phyloP scores from a whole-genome alignment of 768 basidiomycete species.

The Suillus lakei region DNA sequence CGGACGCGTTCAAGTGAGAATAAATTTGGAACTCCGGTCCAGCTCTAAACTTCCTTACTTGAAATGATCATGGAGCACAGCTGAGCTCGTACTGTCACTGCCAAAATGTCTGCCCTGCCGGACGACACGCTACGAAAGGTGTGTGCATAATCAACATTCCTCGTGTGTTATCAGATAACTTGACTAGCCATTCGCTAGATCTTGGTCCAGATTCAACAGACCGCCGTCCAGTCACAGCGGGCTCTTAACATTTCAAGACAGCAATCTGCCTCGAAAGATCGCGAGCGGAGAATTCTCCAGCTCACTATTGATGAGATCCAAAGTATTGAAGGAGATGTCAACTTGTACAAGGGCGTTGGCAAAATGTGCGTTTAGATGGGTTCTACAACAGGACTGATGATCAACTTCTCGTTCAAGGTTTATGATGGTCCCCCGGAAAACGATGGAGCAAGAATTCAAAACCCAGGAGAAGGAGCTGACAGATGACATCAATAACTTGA shows the following conservation, averaged over 20 bases:
- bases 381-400: conserved; percentile 2
- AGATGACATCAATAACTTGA: conserved; percentile 81
- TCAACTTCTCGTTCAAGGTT: conserved; percentile 61
- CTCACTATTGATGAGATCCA: conserved; percentile 86
- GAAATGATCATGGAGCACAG: not conserved
- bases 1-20: conserved; percentile 31
- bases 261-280: conserved; percentile 80
- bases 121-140: conserved; percentile 89
- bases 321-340: conserved; percentile 70
- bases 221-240: conserved; percentile 84
- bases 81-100: conserved; percentile 8
- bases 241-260: conserved; percentile 74
- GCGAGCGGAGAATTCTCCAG: conserved; percentile 88
- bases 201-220: conserved; percentile 90
- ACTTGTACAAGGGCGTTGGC: conserved; percentile 92
- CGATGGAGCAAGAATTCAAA: conserved; percentile 80
- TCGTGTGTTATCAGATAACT: conserved; percentile 11
- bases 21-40: conserved; percentile 40
- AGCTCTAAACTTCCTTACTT: conserved; percentile 1
- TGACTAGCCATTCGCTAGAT: conserved; percentile 58
- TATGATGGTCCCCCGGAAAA: conserved; percentile 78
- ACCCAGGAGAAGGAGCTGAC: conserved; percentile 79
- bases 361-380: conserved; percentile 69
- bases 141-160: conserved; percentile 8
- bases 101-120: conserved; percentile 60